Conservation (phyloP, 2,329 filamentous ascomycete genomes). For the Penicillium sp. region DNA sequence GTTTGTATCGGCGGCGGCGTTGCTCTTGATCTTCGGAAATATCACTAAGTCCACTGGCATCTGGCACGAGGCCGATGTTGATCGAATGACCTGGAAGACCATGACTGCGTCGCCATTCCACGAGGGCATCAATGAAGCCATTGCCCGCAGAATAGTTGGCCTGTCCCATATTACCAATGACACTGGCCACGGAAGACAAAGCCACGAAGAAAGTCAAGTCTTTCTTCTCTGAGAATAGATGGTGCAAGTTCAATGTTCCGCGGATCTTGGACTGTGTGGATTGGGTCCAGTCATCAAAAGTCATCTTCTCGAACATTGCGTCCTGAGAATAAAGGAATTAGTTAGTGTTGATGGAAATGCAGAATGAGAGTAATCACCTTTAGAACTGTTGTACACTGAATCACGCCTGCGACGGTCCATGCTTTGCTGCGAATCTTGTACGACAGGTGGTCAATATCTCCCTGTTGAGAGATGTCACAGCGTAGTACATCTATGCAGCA, state of each 20-base stretch:
- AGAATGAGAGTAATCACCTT: slow-evolving; percentile 2
- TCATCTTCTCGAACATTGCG: slow-evolving; percentile 22
- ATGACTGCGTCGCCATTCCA: slow-evolving; percentile 16
- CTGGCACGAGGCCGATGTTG: slow-evolving; percentile 23
- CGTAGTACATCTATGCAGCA: slow-evolving; percentile 13
- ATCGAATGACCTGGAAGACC: slow-evolving; percentile 16
- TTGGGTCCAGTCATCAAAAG: slow-evolving; percentile 13
- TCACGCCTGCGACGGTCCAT: slow-evolving; percentile 16
- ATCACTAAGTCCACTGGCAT: slow-evolving; percentile 22
- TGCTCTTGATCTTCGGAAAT: slow-evolving; percentile 17
- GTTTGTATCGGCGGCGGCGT: slow-evolving; percentile 19
- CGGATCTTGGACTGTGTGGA: slow-evolving; percentile 14
- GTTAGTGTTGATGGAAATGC: not conserved
- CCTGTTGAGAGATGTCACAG: slow-evolving; percentile 17
- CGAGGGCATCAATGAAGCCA: slow-evolving; percentile 21
- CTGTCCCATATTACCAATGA: slow-evolving; percentile 58
- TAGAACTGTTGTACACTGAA: slow-evolving; percentile 22
- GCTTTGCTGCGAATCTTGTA: slow-evolving; percentile 10
- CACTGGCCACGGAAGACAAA: slow-evolving; percentile 54
- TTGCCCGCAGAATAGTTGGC: slow-evolving; percentile 59
- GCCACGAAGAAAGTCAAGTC: slow-evolving; percentile 49
- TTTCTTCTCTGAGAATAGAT: slow-evolving; percentile 2
- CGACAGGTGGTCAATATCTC: slow-evolving; percentile 14
- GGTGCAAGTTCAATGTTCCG: slow-evolving; percentile 17
- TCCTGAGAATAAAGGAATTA: slow-evolving; percentile 13